Base-by-base conservation (phyloP, 1,284 basidiomycete genomes). In the Porodaedalea pini region DNA sequence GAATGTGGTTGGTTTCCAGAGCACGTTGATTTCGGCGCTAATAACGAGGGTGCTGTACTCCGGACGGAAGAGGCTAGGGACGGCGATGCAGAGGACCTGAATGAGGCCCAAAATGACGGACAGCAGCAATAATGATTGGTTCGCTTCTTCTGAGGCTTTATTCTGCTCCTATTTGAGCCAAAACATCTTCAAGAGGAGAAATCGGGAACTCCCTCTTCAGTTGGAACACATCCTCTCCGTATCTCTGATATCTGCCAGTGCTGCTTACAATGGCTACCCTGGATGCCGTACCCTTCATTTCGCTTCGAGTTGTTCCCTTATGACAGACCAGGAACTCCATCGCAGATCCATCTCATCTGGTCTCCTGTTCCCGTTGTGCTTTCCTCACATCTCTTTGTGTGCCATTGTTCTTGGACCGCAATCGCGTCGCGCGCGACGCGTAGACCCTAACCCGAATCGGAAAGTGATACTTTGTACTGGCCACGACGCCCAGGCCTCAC, bases 1-100 rank as follows among this genome's bases (percentile, higher is more conserved):
- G 63, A 59, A 27, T 85, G 71, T 63, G 85, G 85, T 4, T 87
- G 85, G 85, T 86, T 86, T 60, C 85, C 85, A 1, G 71, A 72
- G 0, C 61, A 61, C 27, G 68, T 71, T 10, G 68, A 66, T 21
- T 34, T 73, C 51, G n/a, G n/a, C n/a, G n/a, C n/a, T n/a, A n/a
- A n/a, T n/a, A n/a, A n/a, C n/a, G n/a, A n/a, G n/a, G n/a, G n/a
- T n/a, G n/a, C n/a, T n/a, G n/a, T n/a, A n/a, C n/a, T n/a, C n/a
- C n/a, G n/a, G n/a, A n/a, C n/a, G n/a, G n/a, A n/a, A n/a, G n/a
- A n/a, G n/a, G n/a, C n/a, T n/a, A 25, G 25, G 47, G 27, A 13
- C 47, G 19, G 8, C 21, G 31, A 31, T 49, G n/a, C 7, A 21
- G 11, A 29, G 37, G 15, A 27, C 25, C 37, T 41, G 21, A 15